Percentiles rank a stretch among this genome's conserved stretches.
Conservation (phyloP, 208 protist species). For the Acanthamoeba lenticulata region DNA sequence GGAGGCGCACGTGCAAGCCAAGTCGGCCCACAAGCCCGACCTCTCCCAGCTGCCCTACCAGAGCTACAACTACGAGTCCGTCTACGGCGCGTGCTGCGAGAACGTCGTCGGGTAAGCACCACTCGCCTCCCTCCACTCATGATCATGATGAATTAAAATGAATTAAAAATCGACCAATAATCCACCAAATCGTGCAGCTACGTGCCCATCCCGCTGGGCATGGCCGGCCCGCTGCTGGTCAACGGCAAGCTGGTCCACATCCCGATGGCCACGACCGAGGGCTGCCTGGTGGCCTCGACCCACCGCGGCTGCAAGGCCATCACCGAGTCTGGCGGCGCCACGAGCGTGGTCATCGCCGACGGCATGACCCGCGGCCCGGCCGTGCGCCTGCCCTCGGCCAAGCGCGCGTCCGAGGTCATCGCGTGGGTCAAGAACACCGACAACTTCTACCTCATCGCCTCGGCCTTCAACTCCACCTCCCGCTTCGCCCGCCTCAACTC, state of each 20-base stretch:
- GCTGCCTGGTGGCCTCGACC: conserved; percentile 96
- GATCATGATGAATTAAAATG: background rate
- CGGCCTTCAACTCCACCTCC: conserved; percentile 94
- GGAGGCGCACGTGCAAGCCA: conserved; percentile 23
- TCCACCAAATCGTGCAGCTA: conserved; percentile 83
- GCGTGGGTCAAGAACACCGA: conserved; percentile 90
- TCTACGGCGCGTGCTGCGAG: conserved; percentile 95
- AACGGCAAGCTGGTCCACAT: conserved; percentile 92
- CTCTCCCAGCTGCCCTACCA: conserved; percentile 89
- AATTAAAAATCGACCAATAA: too few species aligned
- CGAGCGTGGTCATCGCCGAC: conserved; percentile 90
- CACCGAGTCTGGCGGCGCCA: conserved; percentile 89
- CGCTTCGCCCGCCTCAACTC: conserved; percentile 92
- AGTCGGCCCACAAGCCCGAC: conserved; percentile 28
- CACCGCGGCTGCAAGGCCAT: conserved; percentile 96
- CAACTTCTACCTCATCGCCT: conserved; percentile 90
- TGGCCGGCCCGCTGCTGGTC: conserved; percentile 95
- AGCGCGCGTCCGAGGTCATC: conserved; percentile 89
- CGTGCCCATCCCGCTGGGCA: conserved; percentile 95
- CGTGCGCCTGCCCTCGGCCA: conserved; percentile 87
- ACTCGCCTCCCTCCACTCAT: background rate
- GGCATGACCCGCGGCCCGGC: conserved; percentile 98
- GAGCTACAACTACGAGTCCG: conserved; percentile 91
- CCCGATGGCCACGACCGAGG: conserved; percentile 98
- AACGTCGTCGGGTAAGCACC: conserved; percentile 92